A percentile compares a stretch with the other conserved stretches of the same genome.
These are phyloP conservation scores for Dichomitus squalens DNA, from an alignment of 1,284 basidiomycete genomes.

Conservation along the genomic window DNA sequence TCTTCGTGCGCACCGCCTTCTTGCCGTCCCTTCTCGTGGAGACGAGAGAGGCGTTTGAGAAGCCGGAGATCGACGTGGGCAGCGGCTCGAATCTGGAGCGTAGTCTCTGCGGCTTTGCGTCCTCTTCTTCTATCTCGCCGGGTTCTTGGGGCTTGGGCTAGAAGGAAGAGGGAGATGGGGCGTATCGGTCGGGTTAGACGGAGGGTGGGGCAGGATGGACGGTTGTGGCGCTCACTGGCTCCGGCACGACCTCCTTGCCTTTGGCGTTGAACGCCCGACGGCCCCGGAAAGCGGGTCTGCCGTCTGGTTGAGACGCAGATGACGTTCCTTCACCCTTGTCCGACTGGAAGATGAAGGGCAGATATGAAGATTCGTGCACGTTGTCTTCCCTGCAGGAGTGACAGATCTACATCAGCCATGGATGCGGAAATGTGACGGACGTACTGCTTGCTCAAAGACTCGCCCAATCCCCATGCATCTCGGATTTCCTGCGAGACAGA, in stretches of 20 bases:
- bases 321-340: constrained; percentile 26
- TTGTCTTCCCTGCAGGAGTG: constrained; percentile 33
- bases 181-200: not conserved
- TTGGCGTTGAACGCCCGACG: constrained; percentile 43
- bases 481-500: constrained; percentile 58
- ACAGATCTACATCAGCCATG: not conserved
- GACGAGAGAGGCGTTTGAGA: constrained; percentile 24
- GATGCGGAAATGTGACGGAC: not conserved
- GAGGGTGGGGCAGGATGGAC: not conserved
- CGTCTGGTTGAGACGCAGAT: constrained; percentile 8
- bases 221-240: constrained; percentile 26
- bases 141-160: not conserved
- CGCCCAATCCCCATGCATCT: constrained; percentile 56
- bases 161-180: too few species aligned
- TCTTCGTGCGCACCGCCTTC: constrained; percentile 39
- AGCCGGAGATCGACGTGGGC: constrained; percentile 35
- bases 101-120: constrained; percentile 7
- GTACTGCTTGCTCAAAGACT: constrained; percentile 17
- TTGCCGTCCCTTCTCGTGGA: constrained; percentile 26
- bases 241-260: constrained; percentile 39
- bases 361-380: constrained; percentile 66
- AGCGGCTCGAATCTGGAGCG: constrained; percentile 25
- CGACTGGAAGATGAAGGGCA: constrained; percentile 67
- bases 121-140: constrained; percentile 3
- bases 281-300: constrained; percentile 42